phyloP scores from a whole-genome alignment of 1,284 basidiomycete species.

The Cutaneotrichosporon cutaneum region DNA sequence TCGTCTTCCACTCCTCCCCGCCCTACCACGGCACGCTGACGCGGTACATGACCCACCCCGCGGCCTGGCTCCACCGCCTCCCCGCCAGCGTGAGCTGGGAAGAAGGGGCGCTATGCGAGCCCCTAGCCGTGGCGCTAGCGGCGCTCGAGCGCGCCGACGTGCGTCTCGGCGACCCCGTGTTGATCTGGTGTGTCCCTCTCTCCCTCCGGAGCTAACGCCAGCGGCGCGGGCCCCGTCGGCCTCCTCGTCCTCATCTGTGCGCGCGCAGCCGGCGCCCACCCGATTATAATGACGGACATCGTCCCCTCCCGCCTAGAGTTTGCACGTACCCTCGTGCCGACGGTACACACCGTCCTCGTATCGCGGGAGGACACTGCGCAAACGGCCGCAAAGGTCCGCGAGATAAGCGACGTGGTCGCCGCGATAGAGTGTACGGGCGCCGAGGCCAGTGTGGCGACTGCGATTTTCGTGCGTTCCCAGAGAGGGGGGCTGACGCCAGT shows the following conservation, averaged over 20 bases:
- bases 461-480: slow-evolving; percentile 59
- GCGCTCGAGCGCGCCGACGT: slow-evolving; percentile 56
- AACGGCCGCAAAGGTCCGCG: slow-evolving; percentile 43
- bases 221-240: slow-evolving; percentile 57
- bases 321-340: slow-evolving; percentile 56
- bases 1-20: slow-evolving; percentile 56
- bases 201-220: slow-evolving; percentile 16
- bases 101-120: slow-evolving; percentile 58
- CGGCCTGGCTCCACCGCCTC: slow-evolving; percentile 57
- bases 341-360: slow-evolving; percentile 52
- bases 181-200: slow-evolving; percentile 50
- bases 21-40: slow-evolving; percentile 56
- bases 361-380: slow-evolving; percentile 27
- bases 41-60: slow-evolving; percentile 57
- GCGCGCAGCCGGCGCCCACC: slow-evolving; percentile 56
- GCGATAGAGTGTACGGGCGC: slow-evolving; percentile 67
- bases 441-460: slow-evolving; percentile 78
- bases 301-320: slow-evolving; percentile 56
- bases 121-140: slow-evolving; percentile 57
- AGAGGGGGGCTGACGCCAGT: slow-evolving; percentile 30
- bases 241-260: slow-evolving; percentile 57
- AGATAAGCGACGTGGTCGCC: slow-evolving; percentile 35
- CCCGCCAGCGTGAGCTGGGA: slow-evolving; percentile 55
- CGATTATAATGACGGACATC: slow-evolving; percentile 59
- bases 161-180: slow-evolving; percentile 54